Conservation (phyloP, 139 green algal species). For the Chlamydomonas sp. region DNA sequence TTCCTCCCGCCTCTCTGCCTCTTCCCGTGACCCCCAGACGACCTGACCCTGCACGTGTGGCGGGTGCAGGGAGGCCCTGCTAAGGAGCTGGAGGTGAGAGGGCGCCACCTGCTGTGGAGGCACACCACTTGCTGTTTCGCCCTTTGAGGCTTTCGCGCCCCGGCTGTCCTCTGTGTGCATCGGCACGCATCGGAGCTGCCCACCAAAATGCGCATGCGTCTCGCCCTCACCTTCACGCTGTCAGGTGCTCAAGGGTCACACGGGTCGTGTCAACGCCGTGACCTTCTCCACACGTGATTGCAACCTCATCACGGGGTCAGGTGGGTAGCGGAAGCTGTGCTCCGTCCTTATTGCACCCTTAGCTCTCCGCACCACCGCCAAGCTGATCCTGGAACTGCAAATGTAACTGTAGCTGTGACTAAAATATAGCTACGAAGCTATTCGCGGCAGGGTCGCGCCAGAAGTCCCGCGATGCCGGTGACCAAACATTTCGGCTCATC, state of each 20-base stretch:
- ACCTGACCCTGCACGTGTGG: constrained; percentile 33
- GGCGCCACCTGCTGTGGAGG: too few relatives aligned
- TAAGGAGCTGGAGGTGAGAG: constrained; percentile 30
- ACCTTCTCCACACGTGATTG: constrained; percentile 7
- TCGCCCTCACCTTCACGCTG: neutral
- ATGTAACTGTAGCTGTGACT: too few relatives aligned
- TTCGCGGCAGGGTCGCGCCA: too few relatives aligned
- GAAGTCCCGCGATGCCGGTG: too few relatives aligned
- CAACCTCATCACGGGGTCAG: constrained; percentile 24
- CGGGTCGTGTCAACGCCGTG: constrained; percentile 1
- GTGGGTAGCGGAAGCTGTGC: neutral
- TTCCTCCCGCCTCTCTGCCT: neutral
- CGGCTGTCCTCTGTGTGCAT: too few relatives aligned
- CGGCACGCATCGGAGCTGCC: too few relatives aligned
- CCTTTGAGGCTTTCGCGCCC: too few relatives aligned
- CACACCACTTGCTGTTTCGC: too few relatives aligned
- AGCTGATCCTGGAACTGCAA: too few relatives aligned
- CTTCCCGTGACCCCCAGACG: neutral
- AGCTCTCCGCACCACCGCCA: too few relatives aligned
- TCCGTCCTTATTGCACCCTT: neutral
- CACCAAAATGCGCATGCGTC: too few relatives aligned
- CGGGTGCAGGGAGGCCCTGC: neutral
- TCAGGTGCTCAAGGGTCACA: constrained; percentile 40
- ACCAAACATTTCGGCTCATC: neutral
- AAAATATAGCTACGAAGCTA: too few relatives aligned